Evolutionary conservation across 257 asterid genomes (phyloP).

Genomic region (Solanum medicagineum): DNA sequence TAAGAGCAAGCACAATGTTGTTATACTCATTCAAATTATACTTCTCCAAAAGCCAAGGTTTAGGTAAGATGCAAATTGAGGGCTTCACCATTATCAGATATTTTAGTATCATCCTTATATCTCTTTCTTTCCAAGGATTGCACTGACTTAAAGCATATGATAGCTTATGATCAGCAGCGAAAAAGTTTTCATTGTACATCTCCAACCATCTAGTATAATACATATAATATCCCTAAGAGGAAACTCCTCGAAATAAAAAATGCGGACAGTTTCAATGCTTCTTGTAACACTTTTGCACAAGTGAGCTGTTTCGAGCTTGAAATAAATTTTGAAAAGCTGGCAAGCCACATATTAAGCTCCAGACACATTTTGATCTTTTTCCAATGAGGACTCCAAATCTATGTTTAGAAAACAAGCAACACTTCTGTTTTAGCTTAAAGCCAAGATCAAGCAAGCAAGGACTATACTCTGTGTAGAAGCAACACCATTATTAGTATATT

Average conservation of each 20-base stretch:
- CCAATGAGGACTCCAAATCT: constrained; percentile 86
- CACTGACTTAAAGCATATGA: constrained; percentile 81
- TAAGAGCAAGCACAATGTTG: constrained; percentile 70
- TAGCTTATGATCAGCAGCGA: constrained; percentile 82
- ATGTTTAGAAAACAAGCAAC: too few relatives aligned
- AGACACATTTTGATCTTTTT: constrained; percentile 77
- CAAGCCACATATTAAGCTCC: constrained; percentile 91
- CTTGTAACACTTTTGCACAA: constrained; percentile 90
- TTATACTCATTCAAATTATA: constrained; percentile 60
- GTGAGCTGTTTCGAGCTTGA: constrained; percentile 90
- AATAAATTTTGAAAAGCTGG: constrained; percentile 81
- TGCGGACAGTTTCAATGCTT: constrained; percentile 90
- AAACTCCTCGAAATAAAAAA: constrained; percentile 92
- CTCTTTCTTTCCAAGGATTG: constrained; percentile 46
- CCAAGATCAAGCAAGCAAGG: too few relatives aligned
- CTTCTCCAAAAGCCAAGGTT: constrained; percentile 45
- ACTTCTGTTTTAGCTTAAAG: too few relatives aligned
- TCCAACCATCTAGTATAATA: constrained; percentile 96
- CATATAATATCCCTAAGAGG: constrained; percentile 91
- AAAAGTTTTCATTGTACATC: constrained; percentile 91
- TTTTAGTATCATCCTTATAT: constrained; percentile 92
- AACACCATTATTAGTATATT: too few relatives aligned
- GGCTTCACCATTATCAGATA: constrained; percentile 90
- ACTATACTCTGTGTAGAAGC: too few relatives aligned
- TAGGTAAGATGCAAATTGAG: constrained; percentile 77